Evolutionary conservation across 441 rosid genomes (phyloP).

Genomic region (Eruca vesicaria): DNA sequence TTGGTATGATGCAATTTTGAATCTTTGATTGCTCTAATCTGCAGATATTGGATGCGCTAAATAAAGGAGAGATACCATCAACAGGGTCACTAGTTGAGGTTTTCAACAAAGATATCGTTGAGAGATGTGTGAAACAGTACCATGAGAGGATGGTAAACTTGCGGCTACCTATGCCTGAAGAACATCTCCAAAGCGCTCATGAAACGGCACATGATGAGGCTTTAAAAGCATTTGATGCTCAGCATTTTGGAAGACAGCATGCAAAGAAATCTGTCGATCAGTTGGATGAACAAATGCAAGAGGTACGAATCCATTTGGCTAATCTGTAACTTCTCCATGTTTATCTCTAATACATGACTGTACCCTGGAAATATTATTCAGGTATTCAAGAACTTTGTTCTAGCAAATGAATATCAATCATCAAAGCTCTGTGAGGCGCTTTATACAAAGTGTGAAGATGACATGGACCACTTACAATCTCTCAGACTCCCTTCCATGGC

Average conservation of each 20-base stretch:
- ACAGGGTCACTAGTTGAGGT: slow-evolving; percentile 98
- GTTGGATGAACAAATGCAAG: slow-evolving; percentile 74
- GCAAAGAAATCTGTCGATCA: slow-evolving; percentile 79
- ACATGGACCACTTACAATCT: slow-evolving; percentile 96
- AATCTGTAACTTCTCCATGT: background rate
- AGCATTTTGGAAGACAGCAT: slow-evolving; percentile 94
- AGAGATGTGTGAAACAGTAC: slow-evolving; percentile 80
- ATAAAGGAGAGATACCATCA: slow-evolving; percentile 98
- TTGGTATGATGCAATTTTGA: background rate
- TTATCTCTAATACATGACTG: slow-evolving; percentile 23
- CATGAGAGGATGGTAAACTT: slow-evolving; percentile 63
- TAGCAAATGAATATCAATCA: slow-evolving; percentile 80
- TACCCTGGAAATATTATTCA: slow-evolving; percentile 37
- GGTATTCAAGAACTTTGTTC: slow-evolving; percentile 64
- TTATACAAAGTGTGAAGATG: slow-evolving; percentile 86
- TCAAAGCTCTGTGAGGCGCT: slow-evolving; percentile 86
- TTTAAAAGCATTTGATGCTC: slow-evolving; percentile 71
- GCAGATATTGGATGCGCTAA: slow-evolving; percentile 95
- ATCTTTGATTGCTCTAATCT: slow-evolving; percentile 31
- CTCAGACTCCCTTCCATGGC: slow-evolving; percentile 99
- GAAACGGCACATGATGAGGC: slow-evolving; percentile 58
- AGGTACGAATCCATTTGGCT: slow-evolving; percentile 51
- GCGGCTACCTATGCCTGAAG: slow-evolving; percentile 65
- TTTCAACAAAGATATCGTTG: slow-evolving; percentile 91
- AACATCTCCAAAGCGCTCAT: slow-evolving; percentile 65